These are phyloP conservation scores for Caryopteris hybrid DNA, from an alignment of 305 asterid species.

Conservation along the genomic window DNA sequence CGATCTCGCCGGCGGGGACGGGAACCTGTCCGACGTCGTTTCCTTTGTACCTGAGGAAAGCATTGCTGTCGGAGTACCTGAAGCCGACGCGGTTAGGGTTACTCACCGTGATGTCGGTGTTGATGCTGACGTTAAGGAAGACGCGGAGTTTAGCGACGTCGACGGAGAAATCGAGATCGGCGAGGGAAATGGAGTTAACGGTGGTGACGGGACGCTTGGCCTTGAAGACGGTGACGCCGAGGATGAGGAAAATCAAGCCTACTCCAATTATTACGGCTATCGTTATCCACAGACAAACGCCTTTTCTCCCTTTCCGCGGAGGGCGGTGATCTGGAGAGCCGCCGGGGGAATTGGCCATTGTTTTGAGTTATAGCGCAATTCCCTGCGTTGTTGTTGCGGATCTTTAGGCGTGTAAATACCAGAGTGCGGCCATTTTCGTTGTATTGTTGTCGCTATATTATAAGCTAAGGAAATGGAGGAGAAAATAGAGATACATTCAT, in stretches of 20 bases:
- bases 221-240: slow-evolving; percentile 74
- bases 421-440: neutral
- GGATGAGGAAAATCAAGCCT: slow-evolving; percentile 35
- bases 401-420: neutral
- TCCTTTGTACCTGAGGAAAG: slow-evolving; percentile 49
- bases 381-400: neutral
- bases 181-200: slow-evolving; percentile 43
- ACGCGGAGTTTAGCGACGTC: slow-evolving; percentile 36
- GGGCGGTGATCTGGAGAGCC: neutral
- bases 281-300: neutral
- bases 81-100: slow-evolving; percentile 76
- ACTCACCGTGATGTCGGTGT: slow-evolving; percentile 32
- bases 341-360: neutral
- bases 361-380: neutral
- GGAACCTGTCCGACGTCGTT: slow-evolving; percentile 57
- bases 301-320: neutral
- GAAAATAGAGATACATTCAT: no score
- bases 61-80: slow-evolving; percentile 42
- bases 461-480: no score
- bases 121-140: slow-evolving; percentile 41
- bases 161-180: slow-evolving; percentile 40
- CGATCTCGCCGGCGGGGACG: slow-evolving; percentile 49
- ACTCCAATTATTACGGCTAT: neutral
- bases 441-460: no score
- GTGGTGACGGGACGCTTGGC: slow-evolving; percentile 49